Evolutionary conservation across 2,329 filamentous ascomycete genomes (phyloP), one percentile per base, ranked within the genome.

Genomic region (Penicillium corylophilum): DNA sequence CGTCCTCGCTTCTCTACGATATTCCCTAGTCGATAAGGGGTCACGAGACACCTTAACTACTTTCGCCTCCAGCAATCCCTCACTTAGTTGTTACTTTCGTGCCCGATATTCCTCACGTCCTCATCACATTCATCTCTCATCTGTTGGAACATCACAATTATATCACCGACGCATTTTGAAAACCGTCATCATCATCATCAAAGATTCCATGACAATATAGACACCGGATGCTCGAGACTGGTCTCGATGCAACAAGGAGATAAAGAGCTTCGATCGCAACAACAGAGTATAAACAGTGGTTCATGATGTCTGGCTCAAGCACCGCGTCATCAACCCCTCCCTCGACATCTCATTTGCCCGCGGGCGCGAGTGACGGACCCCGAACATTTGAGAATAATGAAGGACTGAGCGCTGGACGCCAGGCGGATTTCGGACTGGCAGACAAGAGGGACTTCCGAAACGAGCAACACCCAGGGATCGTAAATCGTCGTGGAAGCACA

Each of bases 301-400:
- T 22, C 20, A 51, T 13, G 12, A 56, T 54, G 54, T 28, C 51
- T 15, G 50, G 38, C 40, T 54, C 51, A 33, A 49, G 44, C 33
- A 48, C 51, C 2, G 36, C 51, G 5, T 51, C 54, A 8, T 56
- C 51, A 10, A 48, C 44, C 8, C 31, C 44, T 15, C 18, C 29
- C 31, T 24, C 35, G 31, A 43, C 48, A 38, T 42, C 48, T 31
- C 33, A 24, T 23, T 38, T 29, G 16, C 16, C 26, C 1, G 20
- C 22, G 7, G 28, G 4, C 15, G 38, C 24, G 22, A 26, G 16
- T 41, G 39, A 5, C 15, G 23, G 16, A 12, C 9, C 18, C 18
- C 16, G 10, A 38, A 20, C 10, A 10, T 1, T 13, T 13, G 35
- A 38, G 9, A 5, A 38, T 20, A 38, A 38, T 20, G 18, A 20